phyloP scores from a whole-genome alignment of 2,329 filamentous ascomycete species.

The Didymella exigua region DNA sequence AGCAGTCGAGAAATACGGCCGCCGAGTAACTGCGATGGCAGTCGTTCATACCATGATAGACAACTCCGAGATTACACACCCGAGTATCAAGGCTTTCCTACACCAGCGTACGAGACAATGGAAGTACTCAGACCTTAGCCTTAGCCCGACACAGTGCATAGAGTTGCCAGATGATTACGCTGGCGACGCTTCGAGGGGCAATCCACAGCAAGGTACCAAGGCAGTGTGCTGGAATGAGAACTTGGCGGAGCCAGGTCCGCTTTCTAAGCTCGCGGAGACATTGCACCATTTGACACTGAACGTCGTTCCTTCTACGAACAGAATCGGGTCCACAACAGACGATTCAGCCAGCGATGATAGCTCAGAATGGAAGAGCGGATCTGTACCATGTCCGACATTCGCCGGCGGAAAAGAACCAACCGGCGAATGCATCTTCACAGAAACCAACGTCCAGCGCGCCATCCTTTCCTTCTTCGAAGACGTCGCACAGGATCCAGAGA shows the following conservation, averaged over 20 bases:
- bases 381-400: slow-evolving; percentile 57
- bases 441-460: slow-evolving; percentile 56
- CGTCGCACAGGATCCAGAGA: slow-evolving; percentile 55
- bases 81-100: slow-evolving; percentile 37
- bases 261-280: slow-evolving; percentile 12
- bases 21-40: slow-evolving; percentile 42
- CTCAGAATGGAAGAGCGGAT: slow-evolving; percentile 18
- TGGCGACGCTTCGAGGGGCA: background rate
- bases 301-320: background rate
- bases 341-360: background rate
- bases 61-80: slow-evolving; percentile 31
- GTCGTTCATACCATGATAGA: slow-evolving; percentile 31
- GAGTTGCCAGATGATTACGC: slow-evolving; percentile 31
- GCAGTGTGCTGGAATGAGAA: slow-evolving; percentile 22
- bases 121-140: slow-evolving; percentile 27
- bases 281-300: slow-evolving; percentile 16
- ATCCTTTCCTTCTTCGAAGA: slow-evolving; percentile 68
- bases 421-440: slow-evolving; percentile 65
- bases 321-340: background rate
- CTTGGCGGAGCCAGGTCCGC: background rate
- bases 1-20: slow-evolving; percentile 33
- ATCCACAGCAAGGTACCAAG: background rate
- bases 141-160: slow-evolving; percentile 28
- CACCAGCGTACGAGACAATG: slow-evolving; percentile 42
- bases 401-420: slow-evolving; percentile 67